Percentiles rank a stretch among this genome's conserved stretches.
Conservation (phyloP, 2,329 filamentous ascomycete genomes). For the Penicillium glabrum region DNA sequence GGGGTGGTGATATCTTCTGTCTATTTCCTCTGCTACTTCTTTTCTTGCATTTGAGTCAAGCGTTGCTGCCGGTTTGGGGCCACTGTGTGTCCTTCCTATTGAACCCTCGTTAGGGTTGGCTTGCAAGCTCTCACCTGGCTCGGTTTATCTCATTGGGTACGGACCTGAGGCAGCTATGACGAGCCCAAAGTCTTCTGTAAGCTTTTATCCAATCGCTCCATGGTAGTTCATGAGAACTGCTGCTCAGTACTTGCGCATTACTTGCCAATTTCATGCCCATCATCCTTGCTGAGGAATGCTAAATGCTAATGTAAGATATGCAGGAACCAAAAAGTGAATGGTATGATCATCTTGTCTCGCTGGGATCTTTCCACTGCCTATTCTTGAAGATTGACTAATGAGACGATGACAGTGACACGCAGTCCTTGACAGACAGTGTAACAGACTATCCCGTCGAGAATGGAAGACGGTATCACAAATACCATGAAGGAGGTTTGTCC, state of each 20-base stretch:
- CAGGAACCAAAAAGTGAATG: slow-evolving; percentile 27
- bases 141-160: slow-evolving; percentile 5
- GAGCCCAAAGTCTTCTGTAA: slow-evolving; percentile 18
- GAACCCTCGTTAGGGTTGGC: slow-evolving; percentile 12
- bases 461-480: slow-evolving; percentile 46
- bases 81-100: neutral
- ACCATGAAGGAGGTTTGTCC: slow-evolving; percentile 44
- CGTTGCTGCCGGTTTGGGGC: neutral
- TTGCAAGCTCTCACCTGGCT: slow-evolving; percentile 5
- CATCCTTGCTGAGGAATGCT: neutral
- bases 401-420: slow-evolving; percentile 35
- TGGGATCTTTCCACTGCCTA: neutral
- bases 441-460: slow-evolving; percentile 45
- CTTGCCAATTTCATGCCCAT: neutral
- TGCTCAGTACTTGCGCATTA: neutral
- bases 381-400: slow-evolving; percentile 7
- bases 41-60: neutral
- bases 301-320: slow-evolving; percentile 20
- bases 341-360: slow-evolving; percentile 17
- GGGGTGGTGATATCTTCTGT: neutral
- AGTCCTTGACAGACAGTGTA: slow-evolving; percentile 44
- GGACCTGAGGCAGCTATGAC: slow-evolving; percentile 11
- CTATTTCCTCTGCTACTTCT: neutral
- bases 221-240: neutral
- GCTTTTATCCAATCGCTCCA: neutral